Conservation (phyloP, 768 basidiomycete genomes). For the Agrocybe praecox region DNA sequence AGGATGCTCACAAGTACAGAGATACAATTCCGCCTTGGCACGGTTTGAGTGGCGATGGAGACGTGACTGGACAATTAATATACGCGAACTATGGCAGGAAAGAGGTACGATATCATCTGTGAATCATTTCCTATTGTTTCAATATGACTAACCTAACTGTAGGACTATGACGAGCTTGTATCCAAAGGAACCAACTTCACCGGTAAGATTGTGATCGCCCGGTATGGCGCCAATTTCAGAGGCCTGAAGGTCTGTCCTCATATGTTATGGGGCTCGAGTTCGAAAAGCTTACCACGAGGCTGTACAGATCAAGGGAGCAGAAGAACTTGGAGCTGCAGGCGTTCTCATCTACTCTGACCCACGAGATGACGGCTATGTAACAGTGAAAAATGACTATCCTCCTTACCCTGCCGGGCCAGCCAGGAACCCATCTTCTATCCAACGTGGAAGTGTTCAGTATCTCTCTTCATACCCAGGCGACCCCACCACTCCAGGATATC, state of each 20-base stretch:
- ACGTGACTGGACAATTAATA: constrained; percentile 67
- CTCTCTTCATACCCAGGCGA: constrained; percentile 71
- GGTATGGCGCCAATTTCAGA: constrained; percentile 79
- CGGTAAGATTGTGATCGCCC: constrained; percentile 76
- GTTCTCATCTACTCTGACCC: constrained; percentile 86
- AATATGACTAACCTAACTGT: neutral
- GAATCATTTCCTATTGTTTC: too few relatives aligned
- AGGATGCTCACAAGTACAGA: constrained; percentile 67
- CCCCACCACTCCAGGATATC: constrained; percentile 86
- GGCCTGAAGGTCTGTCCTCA: constrained; percentile 74
- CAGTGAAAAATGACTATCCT: constrained; percentile 72
- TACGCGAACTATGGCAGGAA: constrained; percentile 84
- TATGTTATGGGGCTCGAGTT: neutral
- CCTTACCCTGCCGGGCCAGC: constrained; percentile 88
- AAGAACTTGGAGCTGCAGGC: constrained; percentile 80
- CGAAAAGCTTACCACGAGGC: constrained; percentile 10
- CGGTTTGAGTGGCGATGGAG: constrained; percentile 78
- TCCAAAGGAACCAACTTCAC: constrained; percentile 68
- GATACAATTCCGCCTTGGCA: constrained; percentile 83
- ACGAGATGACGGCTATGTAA: constrained; percentile 82
- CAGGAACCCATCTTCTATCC: constrained; percentile 79
- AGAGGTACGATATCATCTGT: constrained; percentile 33
- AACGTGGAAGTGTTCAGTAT: constrained; percentile 84
- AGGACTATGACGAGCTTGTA: constrained; percentile 58
- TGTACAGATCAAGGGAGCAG: constrained; percentile 73